Conservation (phyloP, 768 basidiomycete genomes). For the Paxillus rubicundulus region DNA sequence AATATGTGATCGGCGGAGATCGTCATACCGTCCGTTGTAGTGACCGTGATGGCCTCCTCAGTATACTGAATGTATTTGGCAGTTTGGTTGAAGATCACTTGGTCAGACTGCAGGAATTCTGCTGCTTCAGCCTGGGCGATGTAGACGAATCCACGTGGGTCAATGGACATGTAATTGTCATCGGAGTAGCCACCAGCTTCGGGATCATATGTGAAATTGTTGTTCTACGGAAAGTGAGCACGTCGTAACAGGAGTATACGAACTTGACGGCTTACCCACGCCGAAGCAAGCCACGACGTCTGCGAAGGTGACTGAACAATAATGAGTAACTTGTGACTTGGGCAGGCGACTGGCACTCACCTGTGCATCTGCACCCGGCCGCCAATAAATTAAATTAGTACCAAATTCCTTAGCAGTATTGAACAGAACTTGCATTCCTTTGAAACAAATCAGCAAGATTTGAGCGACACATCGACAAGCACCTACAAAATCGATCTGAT, state of each 20-base stretch:
- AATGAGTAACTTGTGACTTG: slow-evolving; percentile 15
- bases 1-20: slow-evolving; percentile 57
- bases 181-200: slow-evolving; percentile 58
- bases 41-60: slow-evolving; percentile 44
- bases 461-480: background rate
- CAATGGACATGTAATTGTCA: slow-evolving; percentile 51
- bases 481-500: slow-evolving; percentile 40
- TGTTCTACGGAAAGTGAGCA: slow-evolving; percentile 40
- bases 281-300: slow-evolving; percentile 60
- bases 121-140: slow-evolving; percentile 56
- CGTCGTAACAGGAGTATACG: background rate
- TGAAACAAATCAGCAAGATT: slow-evolving; percentile 2
- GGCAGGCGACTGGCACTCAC: slow-evolving; percentile 5
- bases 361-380: slow-evolving; percentile 22
- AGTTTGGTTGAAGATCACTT: slow-evolving; percentile 49
- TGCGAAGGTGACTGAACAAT: slow-evolving; percentile 57
- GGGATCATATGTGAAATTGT: slow-evolving; percentile 56
- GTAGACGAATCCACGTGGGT: slow-evolving; percentile 61
- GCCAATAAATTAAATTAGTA: slow-evolving; percentile 3
- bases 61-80: slow-evolving; percentile 49
- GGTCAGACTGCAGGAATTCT: slow-evolving; percentile 47
- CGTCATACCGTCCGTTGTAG: slow-evolving; percentile 40
- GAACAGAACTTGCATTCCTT: slow-evolving; percentile 28
- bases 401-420: background rate
- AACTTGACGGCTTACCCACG: slow-evolving; percentile 45